Conservation (phyloP, 805 yeast species). For the Saccharomycopsis malanga region DNA sequence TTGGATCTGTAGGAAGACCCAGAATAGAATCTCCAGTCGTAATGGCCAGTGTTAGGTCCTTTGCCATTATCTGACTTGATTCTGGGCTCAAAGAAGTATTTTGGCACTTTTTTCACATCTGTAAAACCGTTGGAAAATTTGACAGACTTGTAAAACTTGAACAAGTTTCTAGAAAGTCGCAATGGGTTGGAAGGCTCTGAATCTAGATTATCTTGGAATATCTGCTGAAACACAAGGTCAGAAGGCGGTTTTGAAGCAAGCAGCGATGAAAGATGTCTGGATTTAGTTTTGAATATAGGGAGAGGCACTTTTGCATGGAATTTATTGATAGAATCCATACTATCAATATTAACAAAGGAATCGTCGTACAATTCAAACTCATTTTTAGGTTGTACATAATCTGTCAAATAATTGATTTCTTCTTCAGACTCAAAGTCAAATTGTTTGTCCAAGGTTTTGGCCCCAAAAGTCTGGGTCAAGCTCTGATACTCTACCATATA, state of each 20-base stretch:
- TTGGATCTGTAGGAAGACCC: conserved; percentile 37
- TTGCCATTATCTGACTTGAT: not conserved
- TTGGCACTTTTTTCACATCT: not conserved
- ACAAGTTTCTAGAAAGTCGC: not conserved
- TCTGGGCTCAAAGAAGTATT: not conserved
- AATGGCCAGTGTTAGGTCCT: conserved; percentile 31
- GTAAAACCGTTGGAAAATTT: not conserved
- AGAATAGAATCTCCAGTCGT: conserved; percentile 53
- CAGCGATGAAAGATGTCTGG: not conserved
- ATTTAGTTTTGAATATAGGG: not conserved
- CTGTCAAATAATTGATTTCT: not conserved
- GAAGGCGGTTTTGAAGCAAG: not conserved
- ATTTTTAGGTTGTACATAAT: not conserved
- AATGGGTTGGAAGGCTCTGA: not conserved
- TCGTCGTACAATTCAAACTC: not conserved
- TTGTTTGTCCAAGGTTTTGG: not conserved
- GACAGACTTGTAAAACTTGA: not conserved
- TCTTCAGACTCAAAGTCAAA: not conserved
- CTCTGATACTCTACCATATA: not conserved
- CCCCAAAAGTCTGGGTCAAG: not conserved
- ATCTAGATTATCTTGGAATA: not conserved
- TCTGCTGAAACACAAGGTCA: not conserved
- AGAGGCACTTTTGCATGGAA: not conserved
- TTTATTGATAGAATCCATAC: not conserved
- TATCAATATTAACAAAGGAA: not conserved